These are phyloP conservation scores for Suhomyces guaymorum DNA, from an alignment of 1,139 yeast species.

Conservation along the genomic window DNA sequence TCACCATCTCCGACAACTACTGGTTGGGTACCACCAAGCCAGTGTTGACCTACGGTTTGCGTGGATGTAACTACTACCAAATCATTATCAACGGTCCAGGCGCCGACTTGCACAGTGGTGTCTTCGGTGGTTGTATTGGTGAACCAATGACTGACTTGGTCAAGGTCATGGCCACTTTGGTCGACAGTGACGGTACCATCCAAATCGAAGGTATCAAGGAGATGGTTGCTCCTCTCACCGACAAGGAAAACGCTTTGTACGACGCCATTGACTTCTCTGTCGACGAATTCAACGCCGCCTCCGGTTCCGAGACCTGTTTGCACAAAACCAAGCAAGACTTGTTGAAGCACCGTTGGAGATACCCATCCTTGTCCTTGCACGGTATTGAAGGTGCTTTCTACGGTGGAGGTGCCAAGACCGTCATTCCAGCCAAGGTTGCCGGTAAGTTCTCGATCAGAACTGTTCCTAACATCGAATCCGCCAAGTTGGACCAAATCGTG, in stretches of 20 bases:
- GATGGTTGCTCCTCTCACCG: constrained; percentile 93
- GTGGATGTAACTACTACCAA: constrained; percentile 95
- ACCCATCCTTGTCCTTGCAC: constrained; percentile 91
- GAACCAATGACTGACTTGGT: constrained; percentile 97
- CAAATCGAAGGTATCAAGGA: constrained; percentile 84
- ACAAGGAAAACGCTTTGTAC: constrained; percentile 72
- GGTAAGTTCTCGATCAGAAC: constrained; percentile 98
- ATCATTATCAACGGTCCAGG: constrained; percentile 83
- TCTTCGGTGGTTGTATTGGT: constrained; percentile 95
- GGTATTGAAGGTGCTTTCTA: constrained; percentile 98
- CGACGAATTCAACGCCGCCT: constrained; percentile 81
- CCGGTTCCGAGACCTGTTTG: constrained; percentile 83
- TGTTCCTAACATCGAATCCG: constrained; percentile 87
- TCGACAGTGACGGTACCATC: constrained; percentile 78
- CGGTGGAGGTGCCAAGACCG: constrained; percentile 96
- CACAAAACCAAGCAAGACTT: constrained; percentile 77
- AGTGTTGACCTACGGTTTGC: constrained; percentile 92
- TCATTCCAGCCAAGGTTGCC: constrained; percentile 88
- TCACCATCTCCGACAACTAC: constrained; percentile 94
- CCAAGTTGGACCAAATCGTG: constrained; percentile 76
- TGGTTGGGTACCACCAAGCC: constrained; percentile 98
- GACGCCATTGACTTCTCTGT: constrained; percentile 84
- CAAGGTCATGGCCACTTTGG: constrained; percentile 72
- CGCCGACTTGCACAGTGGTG: constrained; percentile 96
- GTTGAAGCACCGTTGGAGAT: constrained; percentile 98